phyloP scores from a whole-genome alignment of 768 basidiomycete genomes.

The Scleroderma citrinum region DNA sequence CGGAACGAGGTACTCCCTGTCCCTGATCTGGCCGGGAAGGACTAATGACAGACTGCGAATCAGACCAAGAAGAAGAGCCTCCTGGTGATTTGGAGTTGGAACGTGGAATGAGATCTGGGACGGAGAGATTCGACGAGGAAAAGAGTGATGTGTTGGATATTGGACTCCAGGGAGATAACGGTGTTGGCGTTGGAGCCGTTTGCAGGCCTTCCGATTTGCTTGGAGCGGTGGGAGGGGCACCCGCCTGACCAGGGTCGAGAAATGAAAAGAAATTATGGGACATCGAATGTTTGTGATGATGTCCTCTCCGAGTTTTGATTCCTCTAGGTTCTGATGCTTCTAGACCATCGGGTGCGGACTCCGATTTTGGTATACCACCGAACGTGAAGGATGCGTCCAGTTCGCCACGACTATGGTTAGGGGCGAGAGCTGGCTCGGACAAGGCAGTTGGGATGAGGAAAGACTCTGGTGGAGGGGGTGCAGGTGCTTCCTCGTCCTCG shows the following conservation, averaged over 20 bases:
- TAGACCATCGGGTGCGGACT: slow-evolving; percentile 15
- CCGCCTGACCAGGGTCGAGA: slow-evolving; percentile 61
- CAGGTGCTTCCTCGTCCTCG: slow-evolving; percentile 42
- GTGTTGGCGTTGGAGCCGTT: slow-evolving; percentile 54
- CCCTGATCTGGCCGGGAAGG: slow-evolving; percentile 1
- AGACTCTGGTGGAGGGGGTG: slow-evolving; percentile 39
- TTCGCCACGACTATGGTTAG: slow-evolving; percentile 33
- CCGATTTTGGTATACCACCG: slow-evolving; percentile 41
- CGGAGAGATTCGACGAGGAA: slow-evolving; percentile 1
- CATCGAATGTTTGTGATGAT: slow-evolving; percentile 90
- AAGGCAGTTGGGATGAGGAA: slow-evolving; percentile 38
- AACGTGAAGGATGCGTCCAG: slow-evolving; percentile 57
- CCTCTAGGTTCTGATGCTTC: neutral
- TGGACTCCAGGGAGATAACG: slow-evolving; percentile 64
- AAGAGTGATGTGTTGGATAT: slow-evolving; percentile 29
- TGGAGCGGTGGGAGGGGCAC: slow-evolving; percentile 4
- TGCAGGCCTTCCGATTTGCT: slow-evolving; percentile 35
- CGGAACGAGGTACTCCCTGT: slow-evolving; percentile 16
- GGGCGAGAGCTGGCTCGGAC: slow-evolving; percentile 18
- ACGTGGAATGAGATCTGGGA: slow-evolving; percentile 11
- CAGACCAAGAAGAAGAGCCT: slow-evolving; percentile 6
- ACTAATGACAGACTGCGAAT: slow-evolving; percentile 4
- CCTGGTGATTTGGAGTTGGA: slow-evolving; percentile 21
- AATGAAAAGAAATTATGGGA: slow-evolving; percentile 97
- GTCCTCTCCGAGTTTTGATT: slow-evolving; percentile 45